These are phyloP conservation scores for Colletotrichum abscissum DNA, from an alignment of 2,329 filamentous ascomycete species.

Conservation along the genomic window DNA sequence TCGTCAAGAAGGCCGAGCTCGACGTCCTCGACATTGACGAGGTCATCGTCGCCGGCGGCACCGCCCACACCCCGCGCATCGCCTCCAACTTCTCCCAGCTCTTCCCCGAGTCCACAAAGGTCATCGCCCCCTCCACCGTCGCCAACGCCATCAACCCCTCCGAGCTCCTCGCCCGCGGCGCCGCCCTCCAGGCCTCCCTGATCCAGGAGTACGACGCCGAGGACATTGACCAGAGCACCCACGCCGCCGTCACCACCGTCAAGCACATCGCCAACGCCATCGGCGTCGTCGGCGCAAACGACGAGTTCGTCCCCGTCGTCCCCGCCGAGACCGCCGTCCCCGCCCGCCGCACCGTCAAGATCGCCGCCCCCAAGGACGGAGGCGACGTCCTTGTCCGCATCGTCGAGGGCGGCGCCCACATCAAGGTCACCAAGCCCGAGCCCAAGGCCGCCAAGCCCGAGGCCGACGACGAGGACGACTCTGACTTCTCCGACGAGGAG, in stretches of 20 bases:
- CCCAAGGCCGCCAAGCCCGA: conserved; percentile 79
- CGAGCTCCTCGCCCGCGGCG: conserved; percentile 88
- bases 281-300: conserved; percentile 78
- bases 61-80: conserved; percentile 93
- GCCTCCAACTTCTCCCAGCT: conserved; percentile 81
- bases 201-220: conserved; percentile 94
- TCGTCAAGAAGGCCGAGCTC: conserved; percentile 90
- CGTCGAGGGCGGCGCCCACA: conserved; percentile 88
- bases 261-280: conserved; percentile 91
- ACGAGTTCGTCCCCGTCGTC: conserved; percentile 84
- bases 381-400: conserved; percentile 91
- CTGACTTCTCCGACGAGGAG: conserved; percentile 77
- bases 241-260: conserved; percentile 93
- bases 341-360: conserved; percentile 84
- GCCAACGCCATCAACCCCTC: conserved; percentile 89
- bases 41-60: conserved; percentile 92
- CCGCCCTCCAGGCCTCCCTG: conserved; percentile 93
- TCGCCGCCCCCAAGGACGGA: conserved; percentile 80
- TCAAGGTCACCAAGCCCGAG: conserved; percentile 92
- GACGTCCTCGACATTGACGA: conserved; percentile 95
- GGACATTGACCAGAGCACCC: conserved; percentile 95
- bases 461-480: conserved; percentile 70
- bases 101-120: conserved; percentile 82
- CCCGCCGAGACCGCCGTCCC: conserved; percentile 90
- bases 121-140: conserved; percentile 86